These are phyloP conservation scores for Podospora bellae-mahoneyi DNA, from an alignment of 495 filamentous ascomycete genomes.

Conservation along the genomic window DNA sequence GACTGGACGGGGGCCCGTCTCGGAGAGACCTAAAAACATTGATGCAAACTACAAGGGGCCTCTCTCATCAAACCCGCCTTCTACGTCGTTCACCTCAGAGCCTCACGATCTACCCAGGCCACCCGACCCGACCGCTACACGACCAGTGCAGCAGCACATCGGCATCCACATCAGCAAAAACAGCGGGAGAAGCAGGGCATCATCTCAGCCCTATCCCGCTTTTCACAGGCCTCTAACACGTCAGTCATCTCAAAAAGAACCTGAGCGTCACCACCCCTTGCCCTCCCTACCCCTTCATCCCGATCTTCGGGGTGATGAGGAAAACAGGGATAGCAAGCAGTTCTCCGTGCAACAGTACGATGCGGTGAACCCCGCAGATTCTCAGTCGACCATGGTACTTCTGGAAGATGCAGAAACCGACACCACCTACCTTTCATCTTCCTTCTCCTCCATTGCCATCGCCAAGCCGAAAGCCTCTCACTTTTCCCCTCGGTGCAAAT, in stretches of 20 bases:
- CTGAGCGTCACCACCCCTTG: not conserved
- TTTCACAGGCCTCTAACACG: not conserved
- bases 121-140: not conserved
- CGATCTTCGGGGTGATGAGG: not conserved
- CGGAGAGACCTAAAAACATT: not conserved
- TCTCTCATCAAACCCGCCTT: not conserved
- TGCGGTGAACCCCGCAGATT: not conserved
- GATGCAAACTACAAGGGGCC: not conserved
- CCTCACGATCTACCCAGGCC: not conserved
- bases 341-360: not conserved
- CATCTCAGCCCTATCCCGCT: not conserved
- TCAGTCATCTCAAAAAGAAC: not conserved
- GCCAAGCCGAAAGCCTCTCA: not conserved
- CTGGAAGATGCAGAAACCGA: not conserved
- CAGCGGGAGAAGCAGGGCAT: not conserved
- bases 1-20: not conserved
- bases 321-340: not conserved
- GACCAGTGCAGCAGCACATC: not conserved
- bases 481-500: not conserved
- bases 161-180: not conserved
- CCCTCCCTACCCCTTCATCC: not conserved
- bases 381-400: not conserved
- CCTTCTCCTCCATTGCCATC: too few relatives aligned
- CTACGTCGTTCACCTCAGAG: not conserved
- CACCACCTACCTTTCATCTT: not conserved